Conservation (phyloP, 2,329 filamentous ascomycete species). For the Dissoconium aciculare region DNA sequence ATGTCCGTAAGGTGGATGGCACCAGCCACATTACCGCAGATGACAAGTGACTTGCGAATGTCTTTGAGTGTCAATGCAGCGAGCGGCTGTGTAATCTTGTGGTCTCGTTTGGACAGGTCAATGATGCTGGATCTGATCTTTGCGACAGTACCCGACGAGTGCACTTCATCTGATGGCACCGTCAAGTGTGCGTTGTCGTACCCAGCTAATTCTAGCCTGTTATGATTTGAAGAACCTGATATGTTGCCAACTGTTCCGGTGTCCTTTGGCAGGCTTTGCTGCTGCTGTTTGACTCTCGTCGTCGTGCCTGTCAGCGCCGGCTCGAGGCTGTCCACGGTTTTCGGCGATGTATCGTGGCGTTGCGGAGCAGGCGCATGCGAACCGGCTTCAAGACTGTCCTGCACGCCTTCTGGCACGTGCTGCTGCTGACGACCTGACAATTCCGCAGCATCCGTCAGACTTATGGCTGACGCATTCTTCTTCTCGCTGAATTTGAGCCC, state of each 20-base stretch:
- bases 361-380: too few relatives aligned
- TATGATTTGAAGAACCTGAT: slow-evolving; percentile 37
- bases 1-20: slow-evolving; percentile 71
- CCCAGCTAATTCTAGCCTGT: slow-evolving; percentile 44
- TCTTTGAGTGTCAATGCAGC: slow-evolving; percentile 55
- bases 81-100: slow-evolving; percentile 43
- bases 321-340: slow-evolving; percentile 28
- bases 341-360: background rate
- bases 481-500: slow-evolving; percentile 16
- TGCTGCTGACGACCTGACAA: slow-evolving; percentile 33
- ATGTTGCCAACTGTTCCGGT: slow-evolving; percentile 25
- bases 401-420: slow-evolving; percentile 29
- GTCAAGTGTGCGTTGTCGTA: slow-evolving; percentile 54
- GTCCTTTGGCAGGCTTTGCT: slow-evolving; percentile 22
- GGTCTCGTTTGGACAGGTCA: slow-evolving; percentile 52
- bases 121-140: slow-evolving; percentile 57
- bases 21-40: slow-evolving; percentile 65
- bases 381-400: slow-evolving; percentile 23
- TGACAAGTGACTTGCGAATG: slow-evolving; percentile 54
- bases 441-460: slow-evolving; percentile 41
- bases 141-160: slow-evolving; percentile 57
- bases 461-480: slow-evolving; percentile 33
- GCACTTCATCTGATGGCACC: slow-evolving; percentile 52
- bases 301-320: slow-evolving; percentile 13
- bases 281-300: slow-evolving; percentile 24